Evolutionary conservation across 2,329 filamentous ascomycete genomes (phyloP).

Genomic region (Polychaeton citri): DNA sequence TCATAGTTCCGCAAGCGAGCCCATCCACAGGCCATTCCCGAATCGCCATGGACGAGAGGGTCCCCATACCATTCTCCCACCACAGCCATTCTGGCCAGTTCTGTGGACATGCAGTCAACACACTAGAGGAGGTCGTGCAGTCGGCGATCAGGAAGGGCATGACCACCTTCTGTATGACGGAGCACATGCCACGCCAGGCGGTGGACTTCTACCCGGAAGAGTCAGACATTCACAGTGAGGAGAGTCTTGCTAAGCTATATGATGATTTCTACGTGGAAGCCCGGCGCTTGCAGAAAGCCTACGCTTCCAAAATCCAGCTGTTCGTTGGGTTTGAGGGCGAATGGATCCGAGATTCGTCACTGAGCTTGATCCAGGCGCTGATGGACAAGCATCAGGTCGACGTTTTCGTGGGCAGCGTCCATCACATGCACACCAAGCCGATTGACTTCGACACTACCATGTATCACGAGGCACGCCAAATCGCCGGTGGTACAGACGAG

Average conservation of each 20-base stretch:
- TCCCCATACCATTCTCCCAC: slow-evolving; percentile 82
- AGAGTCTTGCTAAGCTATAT: slow-evolving; percentile 41
- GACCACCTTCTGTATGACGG: slow-evolving; percentile 74
- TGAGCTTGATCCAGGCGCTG: slow-evolving; percentile 46
- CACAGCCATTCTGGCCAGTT: slow-evolving; percentile 98
- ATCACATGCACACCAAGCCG: slow-evolving; percentile 74
- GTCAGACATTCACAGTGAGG: slow-evolving; percentile 25
- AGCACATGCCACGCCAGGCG: slow-evolving; percentile 80
- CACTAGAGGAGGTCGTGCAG: slow-evolving; percentile 70
- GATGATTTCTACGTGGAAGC: slow-evolving; percentile 66
- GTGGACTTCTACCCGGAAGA: slow-evolving; percentile 89
- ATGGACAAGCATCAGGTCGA: slow-evolving; percentile 54
- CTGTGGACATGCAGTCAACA: slow-evolving; percentile 79
- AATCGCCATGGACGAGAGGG: background rate
- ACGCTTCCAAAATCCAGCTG: slow-evolving; percentile 58
- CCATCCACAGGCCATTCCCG: too few relatives aligned
- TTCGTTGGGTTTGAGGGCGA: slow-evolving; percentile 87
- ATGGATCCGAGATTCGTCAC: slow-evolving; percentile 65
- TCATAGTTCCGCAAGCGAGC: too few relatives aligned
- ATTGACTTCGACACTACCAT: slow-evolving; percentile 69
- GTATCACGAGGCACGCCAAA: slow-evolving; percentile 51
- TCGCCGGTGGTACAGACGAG: slow-evolving; percentile 52
- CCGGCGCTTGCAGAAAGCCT: slow-evolving; percentile 53
- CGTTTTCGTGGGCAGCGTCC: slow-evolving; percentile 85
- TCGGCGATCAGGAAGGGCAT: slow-evolving; percentile 67